These are phyloP conservation scores for Leccinum boreale DNA, from an alignment of 768 basidiomycete genomes.

Conservation along the genomic window DNA sequence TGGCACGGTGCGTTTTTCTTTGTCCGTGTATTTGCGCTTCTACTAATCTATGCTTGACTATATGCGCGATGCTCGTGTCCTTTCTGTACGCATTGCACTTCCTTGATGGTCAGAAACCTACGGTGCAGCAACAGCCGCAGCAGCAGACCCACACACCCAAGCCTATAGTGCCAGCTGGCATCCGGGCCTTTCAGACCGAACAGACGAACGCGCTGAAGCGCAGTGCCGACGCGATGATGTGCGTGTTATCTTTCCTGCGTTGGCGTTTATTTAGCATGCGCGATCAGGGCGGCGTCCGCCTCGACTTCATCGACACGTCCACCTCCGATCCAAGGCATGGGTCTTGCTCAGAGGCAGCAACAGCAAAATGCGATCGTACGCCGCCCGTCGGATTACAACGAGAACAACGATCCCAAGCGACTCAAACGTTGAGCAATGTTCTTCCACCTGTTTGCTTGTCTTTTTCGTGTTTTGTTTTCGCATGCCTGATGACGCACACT, in stretches of 20 bases:
- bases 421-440: conserved; percentile 31
- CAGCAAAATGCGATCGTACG: conserved; percentile 13
- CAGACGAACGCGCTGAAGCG: conserved; percentile 29
- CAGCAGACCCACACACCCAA: conserved; percentile 3
- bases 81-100: neutral
- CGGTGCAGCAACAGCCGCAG: conserved; percentile 4
- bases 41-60: neutral
- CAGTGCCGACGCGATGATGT: conserved; percentile 33
- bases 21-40: neutral
- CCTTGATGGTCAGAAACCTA: neutral
- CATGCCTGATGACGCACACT: neutral
- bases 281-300: conserved; percentile 15
- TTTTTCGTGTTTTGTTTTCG: neutral
- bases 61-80: neutral
- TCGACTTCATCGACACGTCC: conserved; percentile 20
- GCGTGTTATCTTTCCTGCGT: conserved; percentile 3
- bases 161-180: neutral
- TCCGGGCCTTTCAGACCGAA: conserved; percentile 9
- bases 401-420: conserved; percentile 37
- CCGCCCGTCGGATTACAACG: conserved; percentile 28
- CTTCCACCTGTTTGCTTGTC: neutral
- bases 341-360: conserved; percentile 36
- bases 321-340: conserved; percentile 36
- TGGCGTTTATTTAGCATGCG: neutral
- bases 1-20: conserved; percentile 37